Percentiles rank a stretch among this genome's conserved stretches.
phyloP scores from a whole-genome alignment of 2,329 filamentous ascomycete species.

The Herpotrichia juniperi region DNA sequence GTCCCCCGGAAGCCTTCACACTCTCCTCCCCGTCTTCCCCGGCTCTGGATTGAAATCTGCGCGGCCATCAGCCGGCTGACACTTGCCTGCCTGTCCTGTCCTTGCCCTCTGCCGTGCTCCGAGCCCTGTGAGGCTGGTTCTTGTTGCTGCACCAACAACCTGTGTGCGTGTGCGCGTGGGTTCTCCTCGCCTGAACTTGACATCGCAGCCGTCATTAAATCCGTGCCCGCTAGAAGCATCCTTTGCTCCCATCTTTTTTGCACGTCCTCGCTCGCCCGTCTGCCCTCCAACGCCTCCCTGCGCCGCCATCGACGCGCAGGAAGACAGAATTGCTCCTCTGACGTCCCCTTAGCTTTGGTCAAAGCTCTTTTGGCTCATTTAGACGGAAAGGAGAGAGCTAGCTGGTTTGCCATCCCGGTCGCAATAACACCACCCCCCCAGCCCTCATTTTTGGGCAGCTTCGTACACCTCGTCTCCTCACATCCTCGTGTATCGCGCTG shows the following conservation, averaged over 20 bases:
- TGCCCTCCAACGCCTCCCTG: neutral
- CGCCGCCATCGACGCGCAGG: too few relatives aligned
- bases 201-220: too few relatives aligned
- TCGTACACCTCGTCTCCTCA: neutral
- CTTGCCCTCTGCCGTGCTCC: neutral
- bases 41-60: conserved; percentile 12
- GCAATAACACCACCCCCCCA: conserved; percentile 22
- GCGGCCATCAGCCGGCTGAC: conserved; percentile 14
- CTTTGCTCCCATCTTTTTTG: too few relatives aligned
- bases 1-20: neutral
- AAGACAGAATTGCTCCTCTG: too few relatives aligned
- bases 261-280: neutral
- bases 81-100: conserved; percentile 1
- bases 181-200: too few relatives aligned
- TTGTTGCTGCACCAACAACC: too few relatives aligned
- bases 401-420: conserved; percentile 28
- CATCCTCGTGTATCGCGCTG: conserved; percentile 22
- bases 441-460: conserved; percentile 15
- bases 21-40: neutral
- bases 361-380: too few relatives aligned
- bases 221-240: too few relatives aligned
- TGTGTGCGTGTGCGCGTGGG: too few relatives aligned
- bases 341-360: too few relatives aligned
- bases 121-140: too few relatives aligned
- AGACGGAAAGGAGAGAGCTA: conserved; percentile 33